A percentile compares a stretch with the other conserved stretches of the same genome.
These are phyloP conservation scores for Phalaenopsis aphrodite DNA, from an alignment of 106 monocot species.

Conservation along the genomic window DNA sequence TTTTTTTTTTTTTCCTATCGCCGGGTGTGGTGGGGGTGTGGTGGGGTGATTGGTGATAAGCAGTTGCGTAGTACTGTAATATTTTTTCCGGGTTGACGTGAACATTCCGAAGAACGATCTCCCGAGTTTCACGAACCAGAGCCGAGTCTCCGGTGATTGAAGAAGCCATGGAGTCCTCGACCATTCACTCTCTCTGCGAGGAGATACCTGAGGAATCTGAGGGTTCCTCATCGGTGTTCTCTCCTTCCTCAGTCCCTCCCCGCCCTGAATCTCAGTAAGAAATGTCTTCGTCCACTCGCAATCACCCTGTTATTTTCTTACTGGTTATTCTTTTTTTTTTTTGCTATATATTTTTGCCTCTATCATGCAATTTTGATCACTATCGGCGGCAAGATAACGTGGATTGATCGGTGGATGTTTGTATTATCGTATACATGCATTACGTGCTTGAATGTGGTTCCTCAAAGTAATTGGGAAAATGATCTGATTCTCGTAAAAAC, in stretches of 20 bases:
- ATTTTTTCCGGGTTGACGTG: too few relatives aligned
- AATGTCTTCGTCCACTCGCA: background rate
- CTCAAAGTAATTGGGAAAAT: background rate
- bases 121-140: background rate
- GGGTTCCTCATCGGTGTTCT: constrained; percentile 12
- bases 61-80: too few relatives aligned
- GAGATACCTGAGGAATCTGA: background rate
- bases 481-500: too few relatives aligned
- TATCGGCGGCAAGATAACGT: background rate
- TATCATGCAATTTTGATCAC: background rate
- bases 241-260: constrained; percentile 15
- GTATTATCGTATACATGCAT: background rate
- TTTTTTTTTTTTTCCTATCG: too few relatives aligned
- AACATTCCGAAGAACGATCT: too few relatives aligned
- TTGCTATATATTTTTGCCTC: too few relatives aligned
- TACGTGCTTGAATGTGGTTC: background rate
- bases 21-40: too few relatives aligned
- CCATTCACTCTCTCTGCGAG: background rate
- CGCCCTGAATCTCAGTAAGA: constrained; percentile 17
- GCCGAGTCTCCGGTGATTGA: background rate
- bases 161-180: background rate
- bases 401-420: background rate
- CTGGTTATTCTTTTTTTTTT: background rate
- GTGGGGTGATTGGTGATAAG: too few relatives aligned
- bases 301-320: background rate